These are phyloP conservation scores for Pythium folliculosum DNA, from an alignment of 352 stramenopile genomes.

Conservation along the genomic window DNA sequence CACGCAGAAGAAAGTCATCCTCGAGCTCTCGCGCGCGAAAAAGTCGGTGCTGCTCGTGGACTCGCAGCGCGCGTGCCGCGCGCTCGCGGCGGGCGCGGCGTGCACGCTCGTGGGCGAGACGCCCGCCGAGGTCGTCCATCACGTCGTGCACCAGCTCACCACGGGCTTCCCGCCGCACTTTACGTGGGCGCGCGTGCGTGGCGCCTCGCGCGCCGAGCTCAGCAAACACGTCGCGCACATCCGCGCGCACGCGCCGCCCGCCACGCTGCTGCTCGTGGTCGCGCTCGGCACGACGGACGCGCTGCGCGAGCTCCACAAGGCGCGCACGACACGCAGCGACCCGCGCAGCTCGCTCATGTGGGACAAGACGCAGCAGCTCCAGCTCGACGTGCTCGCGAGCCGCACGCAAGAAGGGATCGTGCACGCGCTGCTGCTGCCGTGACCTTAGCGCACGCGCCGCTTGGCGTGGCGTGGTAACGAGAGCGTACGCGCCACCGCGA, in stretches of 20 bases:
- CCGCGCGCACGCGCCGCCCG: slow-evolving; percentile 44
- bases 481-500: too few relatives aligned
- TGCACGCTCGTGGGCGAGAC: slow-evolving; percentile 60
- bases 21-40: slow-evolving; percentile 65
- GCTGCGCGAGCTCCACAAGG: slow-evolving; percentile 74
- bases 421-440: slow-evolving; percentile 56
- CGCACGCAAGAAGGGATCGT: slow-evolving; percentile 62
- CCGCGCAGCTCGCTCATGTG: slow-evolving; percentile 75
- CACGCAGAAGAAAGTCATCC: slow-evolving; percentile 79
- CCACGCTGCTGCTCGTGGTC: slow-evolving; percentile 65
- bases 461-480: not conserved
- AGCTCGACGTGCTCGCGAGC: slow-evolving; percentile 50
- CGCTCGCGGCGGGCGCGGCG: slow-evolving; percentile 60
- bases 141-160: slow-evolving; percentile 75
- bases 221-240: slow-evolving; percentile 39
- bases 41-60: slow-evolving; percentile 84
- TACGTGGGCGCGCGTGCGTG: slow-evolving; percentile 70
- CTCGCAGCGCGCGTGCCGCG: slow-evolving; percentile 57
- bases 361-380: slow-evolving; percentile 71
- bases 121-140: slow-evolving; percentile 47
- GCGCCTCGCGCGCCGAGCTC: slow-evolving; percentile 47
- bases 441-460: slow-evolving; percentile 12
- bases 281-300: slow-evolving; percentile 49
- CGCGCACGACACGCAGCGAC: slow-evolving; percentile 73
- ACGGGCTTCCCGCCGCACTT: slow-evolving; percentile 81